Base-by-base conservation (phyloP, 371 early-diverging fungal species). In the Massospora cicadina region DNA sequence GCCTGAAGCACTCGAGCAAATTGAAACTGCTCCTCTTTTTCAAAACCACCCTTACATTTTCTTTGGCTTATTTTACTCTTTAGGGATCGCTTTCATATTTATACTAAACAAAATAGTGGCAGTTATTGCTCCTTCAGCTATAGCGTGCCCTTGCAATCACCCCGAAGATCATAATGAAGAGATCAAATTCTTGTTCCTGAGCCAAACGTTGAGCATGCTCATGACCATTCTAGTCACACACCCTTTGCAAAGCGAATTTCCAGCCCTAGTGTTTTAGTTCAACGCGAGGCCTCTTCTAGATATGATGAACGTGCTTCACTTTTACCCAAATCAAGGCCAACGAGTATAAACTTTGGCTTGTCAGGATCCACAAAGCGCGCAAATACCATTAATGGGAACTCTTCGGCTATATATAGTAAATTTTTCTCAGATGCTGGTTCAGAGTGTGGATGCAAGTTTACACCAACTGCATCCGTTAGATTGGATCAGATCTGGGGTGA, bases 1-100 rank as follows among this genome's bases (percentile, higher is more conserved):
- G 29, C 53, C 55, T 12, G 65, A 68, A 65, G 53, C 65, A 7
- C 43, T 61, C 62, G 26, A 29, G 25, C 21, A 53, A 55, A 31
- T 65, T 23, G 10, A 26, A 2, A 12, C 24, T 0, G 1, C 65
- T 17, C 0, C 28, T n/a, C 12, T 24, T 2, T 68, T 55, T 23
- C 30, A 33, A 56, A n/a, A 58, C 17, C 31, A 62, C 27, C 33
- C 65, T 33, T 57, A 60, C 23, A 27, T 65, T 1, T 65, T 27
- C 29, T 21, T 65, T 0, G 30, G 60, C 0, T 2, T 55, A 1
- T 68, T 68, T 31, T 68, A 68, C 29, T 60, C 56, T 27, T 24
- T 60, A 17, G 68, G 68, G n/a, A 56, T 68, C 13, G 26, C 43
- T 23, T 60, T 65, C 26, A 56, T 63, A 23, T 26, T 57, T 2